phyloP scores from a whole-genome alignment of 2,329 filamentous ascomycete species.

The Septoria petroselini region DNA sequence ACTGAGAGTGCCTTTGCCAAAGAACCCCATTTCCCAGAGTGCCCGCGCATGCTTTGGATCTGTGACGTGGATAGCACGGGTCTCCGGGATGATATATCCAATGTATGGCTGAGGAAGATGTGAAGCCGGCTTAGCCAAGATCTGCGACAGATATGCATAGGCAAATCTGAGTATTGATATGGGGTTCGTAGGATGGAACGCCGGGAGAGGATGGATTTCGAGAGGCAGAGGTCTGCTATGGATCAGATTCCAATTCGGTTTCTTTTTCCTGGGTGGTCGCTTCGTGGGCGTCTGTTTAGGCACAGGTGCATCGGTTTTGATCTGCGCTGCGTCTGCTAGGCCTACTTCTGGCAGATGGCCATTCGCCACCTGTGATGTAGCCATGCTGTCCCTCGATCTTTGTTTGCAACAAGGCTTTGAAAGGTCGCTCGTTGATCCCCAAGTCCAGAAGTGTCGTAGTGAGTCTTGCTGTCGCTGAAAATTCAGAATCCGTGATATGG shows the following conservation, averaged over 20 bases:
- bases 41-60: constrained; percentile 72
- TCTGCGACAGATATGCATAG: constrained; percentile 71
- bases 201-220: constrained; percentile 76
- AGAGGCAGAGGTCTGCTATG: constrained; percentile 80
- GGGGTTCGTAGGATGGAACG: constrained; percentile 88
- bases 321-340: constrained; percentile 1
- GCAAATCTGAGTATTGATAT: constrained; percentile 79
- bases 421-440: neutral
- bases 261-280: constrained; percentile 26
- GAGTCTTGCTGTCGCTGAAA: too few species aligned
- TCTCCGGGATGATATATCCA: constrained; percentile 77
- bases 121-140: constrained; percentile 61
- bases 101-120: constrained; percentile 64
- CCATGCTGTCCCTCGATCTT: too few species aligned
- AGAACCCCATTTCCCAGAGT: constrained; percentile 96
- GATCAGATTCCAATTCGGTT: constrained; percentile 67
- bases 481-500: too few species aligned
- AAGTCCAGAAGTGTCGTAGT: neutral
- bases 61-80: constrained; percentile 78
- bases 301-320: neutral
- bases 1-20: constrained; percentile 88
- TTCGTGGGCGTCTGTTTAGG: constrained; percentile 18
- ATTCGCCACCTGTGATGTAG: constrained; percentile 1
- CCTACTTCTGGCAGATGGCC: constrained; percentile 7
- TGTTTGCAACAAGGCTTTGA: too few species aligned